Conservation (phyloP, 2,329 filamentous ascomycete genomes). For the Fusarium piperis region DNA sequence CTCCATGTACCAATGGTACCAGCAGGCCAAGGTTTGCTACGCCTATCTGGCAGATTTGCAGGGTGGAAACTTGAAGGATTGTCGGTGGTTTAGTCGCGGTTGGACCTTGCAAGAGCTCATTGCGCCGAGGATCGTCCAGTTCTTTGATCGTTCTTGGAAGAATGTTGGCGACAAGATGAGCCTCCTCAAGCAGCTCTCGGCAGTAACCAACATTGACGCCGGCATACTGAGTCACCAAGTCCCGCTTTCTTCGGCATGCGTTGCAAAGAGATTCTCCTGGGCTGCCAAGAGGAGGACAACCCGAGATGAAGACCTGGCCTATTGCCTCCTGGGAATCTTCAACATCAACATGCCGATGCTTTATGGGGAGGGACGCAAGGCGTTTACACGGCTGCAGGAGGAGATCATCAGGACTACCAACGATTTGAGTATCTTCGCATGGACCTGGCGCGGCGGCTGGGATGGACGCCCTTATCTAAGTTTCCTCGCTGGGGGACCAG, state of each 20-base stretch:
- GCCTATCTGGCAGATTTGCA: conserved; percentile 1
- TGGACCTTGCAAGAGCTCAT: background rate
- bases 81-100: background rate
- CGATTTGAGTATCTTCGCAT: background rate
- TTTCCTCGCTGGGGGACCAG: background rate
- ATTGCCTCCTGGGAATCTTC: background rate
- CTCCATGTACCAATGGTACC: conserved; percentile 15
- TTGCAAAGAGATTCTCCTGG: background rate
- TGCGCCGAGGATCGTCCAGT: background rate
- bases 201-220: background rate
- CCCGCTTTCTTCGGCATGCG: background rate
- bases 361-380: background rate
- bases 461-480: background rate
- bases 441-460: background rate
- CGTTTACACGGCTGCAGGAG: background rate
- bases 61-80: background rate
- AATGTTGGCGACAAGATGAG: background rate
- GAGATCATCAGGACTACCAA: background rate
- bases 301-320: background rate
- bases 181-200: background rate
- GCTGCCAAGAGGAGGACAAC: background rate
- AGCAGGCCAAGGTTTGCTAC: background rate
- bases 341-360: background rate
- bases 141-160: background rate
- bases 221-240: background rate